Conservation (phyloP, 768 basidiomycete genomes). For the Pluteus cervinus region DNA sequence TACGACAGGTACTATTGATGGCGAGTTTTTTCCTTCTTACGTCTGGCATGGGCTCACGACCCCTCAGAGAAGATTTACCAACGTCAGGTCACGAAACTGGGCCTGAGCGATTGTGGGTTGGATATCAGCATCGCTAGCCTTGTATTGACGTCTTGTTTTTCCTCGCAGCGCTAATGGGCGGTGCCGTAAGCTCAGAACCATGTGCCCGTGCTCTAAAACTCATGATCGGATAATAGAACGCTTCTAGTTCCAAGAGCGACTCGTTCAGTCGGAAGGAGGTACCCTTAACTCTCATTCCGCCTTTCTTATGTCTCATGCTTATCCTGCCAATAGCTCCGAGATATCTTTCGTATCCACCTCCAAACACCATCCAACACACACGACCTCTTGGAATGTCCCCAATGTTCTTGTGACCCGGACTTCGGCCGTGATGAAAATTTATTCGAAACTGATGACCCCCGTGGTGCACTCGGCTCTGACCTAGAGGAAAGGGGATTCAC, state of each 20-base stretch:
- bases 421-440: neutral
- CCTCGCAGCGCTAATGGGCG: conserved; percentile 62
- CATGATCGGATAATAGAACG: conserved; percentile 19
- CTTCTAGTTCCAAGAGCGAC: conserved; percentile 58
- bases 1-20: conserved; percentile 88
- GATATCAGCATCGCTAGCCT: conserved; percentile 15
- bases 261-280: conserved; percentile 88
- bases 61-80: conserved; percentile 82
- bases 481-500: conserved; percentile 47
- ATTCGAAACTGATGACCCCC: conserved; percentile 7
- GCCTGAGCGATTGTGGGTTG: conserved; percentile 75
- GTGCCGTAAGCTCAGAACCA: conserved; percentile 26
- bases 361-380: conserved; percentile 87
- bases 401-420: conserved; percentile 46
- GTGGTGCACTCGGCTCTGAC: conserved; percentile 24
- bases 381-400: conserved; percentile 80
- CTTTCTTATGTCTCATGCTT: conserved; percentile 1
- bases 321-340: conserved; percentile 60
- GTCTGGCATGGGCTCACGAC: neutral
- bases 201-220: neutral
- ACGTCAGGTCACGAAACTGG: conserved; percentile 91
- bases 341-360: conserved; percentile 85
- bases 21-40: conserved; percentile 24
- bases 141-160: conserved; percentile 3
- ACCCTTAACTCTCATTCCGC: conserved; percentile 19